These are phyloP conservation scores for Huntiella savannae DNA, from an alignment of 2,329 filamentous ascomycete species.

Conservation along the genomic window DNA sequence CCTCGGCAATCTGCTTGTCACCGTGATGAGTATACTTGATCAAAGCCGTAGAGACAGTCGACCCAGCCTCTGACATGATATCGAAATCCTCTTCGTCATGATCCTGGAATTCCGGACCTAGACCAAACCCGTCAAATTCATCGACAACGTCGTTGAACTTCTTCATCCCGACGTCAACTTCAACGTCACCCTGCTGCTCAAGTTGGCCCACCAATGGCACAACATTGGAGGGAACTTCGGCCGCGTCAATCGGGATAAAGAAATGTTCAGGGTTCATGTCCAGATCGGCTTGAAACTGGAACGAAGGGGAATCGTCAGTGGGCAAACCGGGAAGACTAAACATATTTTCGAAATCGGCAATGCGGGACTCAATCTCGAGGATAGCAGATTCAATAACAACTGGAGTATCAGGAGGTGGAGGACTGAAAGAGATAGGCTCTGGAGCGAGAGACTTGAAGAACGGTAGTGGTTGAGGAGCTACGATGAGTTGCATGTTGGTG, in stretches of 20 bases:
- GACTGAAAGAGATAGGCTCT: neutral
- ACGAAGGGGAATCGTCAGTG: neutral
- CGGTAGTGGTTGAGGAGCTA: neutral
- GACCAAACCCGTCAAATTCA: no score
- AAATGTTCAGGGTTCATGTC: neutral
- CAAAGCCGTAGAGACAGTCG: constrained; percentile 9
- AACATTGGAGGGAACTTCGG: constrained; percentile 3
- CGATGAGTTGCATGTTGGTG: constrained; percentile 1
- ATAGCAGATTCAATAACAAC: neutral
- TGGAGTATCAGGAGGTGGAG: neutral
- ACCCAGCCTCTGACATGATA: constrained; percentile 4
- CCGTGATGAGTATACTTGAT: constrained; percentile 1
- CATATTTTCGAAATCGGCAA: neutral
- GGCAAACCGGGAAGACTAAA: no score
- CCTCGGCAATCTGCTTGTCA: neutral
- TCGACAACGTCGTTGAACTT: no score
- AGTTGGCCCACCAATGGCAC: neutral
- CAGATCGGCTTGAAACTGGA: neutral
- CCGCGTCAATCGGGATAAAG: neutral
- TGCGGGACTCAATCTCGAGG: neutral
- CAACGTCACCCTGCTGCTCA: no score
- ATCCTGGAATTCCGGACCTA: no score
- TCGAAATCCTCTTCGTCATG: no score
- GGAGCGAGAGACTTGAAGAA: neutral
- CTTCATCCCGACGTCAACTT: no score